phyloP scores from a whole-genome alignment of 805 yeast genomes.

The Candida ficus region DNA sequence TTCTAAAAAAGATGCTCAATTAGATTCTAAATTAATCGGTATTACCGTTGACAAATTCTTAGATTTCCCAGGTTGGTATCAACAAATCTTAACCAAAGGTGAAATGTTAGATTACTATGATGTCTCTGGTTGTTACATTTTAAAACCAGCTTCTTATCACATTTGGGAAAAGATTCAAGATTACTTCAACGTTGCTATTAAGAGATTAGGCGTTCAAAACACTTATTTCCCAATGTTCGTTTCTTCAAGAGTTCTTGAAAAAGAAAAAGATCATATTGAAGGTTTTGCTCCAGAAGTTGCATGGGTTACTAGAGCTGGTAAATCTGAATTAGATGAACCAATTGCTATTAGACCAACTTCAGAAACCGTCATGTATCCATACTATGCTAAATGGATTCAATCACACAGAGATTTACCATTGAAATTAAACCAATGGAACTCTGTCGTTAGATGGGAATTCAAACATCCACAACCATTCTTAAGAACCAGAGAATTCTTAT shows the following conservation, averaged over 20 bases:
- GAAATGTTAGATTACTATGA: slow-evolving; percentile 99
- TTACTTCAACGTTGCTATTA: slow-evolving; percentile 79
- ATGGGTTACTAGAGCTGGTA: slow-evolving; percentile 98
- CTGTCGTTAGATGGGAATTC: slow-evolving; percentile 99
- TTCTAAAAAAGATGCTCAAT: slow-evolving; percentile 38
- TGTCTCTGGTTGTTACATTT: slow-evolving; percentile 96
- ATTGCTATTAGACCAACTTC: slow-evolving; percentile 99
- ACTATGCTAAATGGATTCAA: slow-evolving; percentile 98
- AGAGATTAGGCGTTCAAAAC: slow-evolving; percentile 85
- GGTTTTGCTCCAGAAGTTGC: slow-evolving; percentile 99
- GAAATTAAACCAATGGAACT: slow-evolving; percentile 97
- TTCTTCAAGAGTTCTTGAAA: slow-evolving; percentile 85
- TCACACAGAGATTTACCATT: slow-evolving; percentile 97
- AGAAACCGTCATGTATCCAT: slow-evolving; percentile 99
- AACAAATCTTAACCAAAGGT: slow-evolving; percentile 92
- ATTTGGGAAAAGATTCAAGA: slow-evolving; percentile 93
- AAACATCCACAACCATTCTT: slow-evolving; percentile 99
- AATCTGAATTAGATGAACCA: slow-evolving; percentile 92
- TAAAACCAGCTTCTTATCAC: slow-evolving; percentile 91
- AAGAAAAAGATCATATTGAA: slow-evolving; percentile 97
- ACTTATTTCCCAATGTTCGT: slow-evolving; percentile 99
- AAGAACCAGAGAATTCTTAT: slow-evolving; percentile 97
- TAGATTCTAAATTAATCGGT: slow-evolving; percentile 90
- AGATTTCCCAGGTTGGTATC: slow-evolving; percentile 97
- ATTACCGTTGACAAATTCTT: slow-evolving; percentile 88